Evolutionary conservation across 805 yeast genomes (phyloP).

Genomic region (Komagataella kurtzmanii): DNA sequence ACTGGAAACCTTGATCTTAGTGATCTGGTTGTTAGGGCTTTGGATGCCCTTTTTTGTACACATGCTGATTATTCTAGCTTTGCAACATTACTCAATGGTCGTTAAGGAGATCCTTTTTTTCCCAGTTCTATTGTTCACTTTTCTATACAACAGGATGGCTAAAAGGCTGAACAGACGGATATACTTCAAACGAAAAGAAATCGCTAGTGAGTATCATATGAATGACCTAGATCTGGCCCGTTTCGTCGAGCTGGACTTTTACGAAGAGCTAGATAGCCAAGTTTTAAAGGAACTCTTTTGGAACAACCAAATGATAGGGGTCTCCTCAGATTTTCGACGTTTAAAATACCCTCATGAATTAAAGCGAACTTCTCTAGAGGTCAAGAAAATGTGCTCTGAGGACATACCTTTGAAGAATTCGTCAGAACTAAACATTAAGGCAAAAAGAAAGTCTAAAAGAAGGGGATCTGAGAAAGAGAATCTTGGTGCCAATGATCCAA

Average conservation of each 20-base stretch:
- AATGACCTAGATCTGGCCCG: not conserved
- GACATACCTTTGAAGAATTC: not conserved
- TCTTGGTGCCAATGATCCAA: not conserved
- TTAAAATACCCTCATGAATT: not conserved
- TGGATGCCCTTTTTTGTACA: not conserved
- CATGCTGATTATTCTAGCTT: not conserved
- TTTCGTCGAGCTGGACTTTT: not conserved
- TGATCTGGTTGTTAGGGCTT: not conserved
- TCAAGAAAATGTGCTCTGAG: not conserved
- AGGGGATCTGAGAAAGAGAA: not conserved
- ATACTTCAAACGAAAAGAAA: not conserved
- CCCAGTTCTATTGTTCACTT: not conserved
- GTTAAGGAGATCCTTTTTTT: not conserved
- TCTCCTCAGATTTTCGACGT: not conserved
- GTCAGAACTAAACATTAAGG: not conserved
- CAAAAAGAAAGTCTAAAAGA: not conserved
- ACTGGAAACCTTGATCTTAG: not conserved
- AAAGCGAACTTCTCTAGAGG: not conserved
- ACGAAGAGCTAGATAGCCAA: not conserved
- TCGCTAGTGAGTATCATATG: not conserved
- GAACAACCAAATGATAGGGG: not conserved
- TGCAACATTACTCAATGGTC: not conserved
- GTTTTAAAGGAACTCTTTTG: not conserved
- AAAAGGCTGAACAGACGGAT: not conserved
- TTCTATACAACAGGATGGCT: not conserved